These are phyloP conservation scores for Hermanozyma aechmeae DNA, from an alignment of 805 yeast genomes.

Conservation along the genomic window DNA sequence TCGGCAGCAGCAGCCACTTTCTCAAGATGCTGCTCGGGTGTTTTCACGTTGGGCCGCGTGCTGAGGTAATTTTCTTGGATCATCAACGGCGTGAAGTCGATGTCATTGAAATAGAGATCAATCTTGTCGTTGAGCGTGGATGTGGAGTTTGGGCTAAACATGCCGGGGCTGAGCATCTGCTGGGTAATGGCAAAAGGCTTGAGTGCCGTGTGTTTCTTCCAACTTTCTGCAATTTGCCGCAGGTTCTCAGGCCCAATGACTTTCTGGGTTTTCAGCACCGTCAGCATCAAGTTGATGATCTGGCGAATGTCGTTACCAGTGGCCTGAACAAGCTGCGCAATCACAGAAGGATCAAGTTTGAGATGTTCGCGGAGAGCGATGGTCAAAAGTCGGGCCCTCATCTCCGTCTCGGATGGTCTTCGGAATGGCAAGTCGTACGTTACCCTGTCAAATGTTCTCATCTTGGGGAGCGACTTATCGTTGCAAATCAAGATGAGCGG, in stretches of 20 bases:
- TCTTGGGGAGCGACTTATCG: slow-evolving; percentile 85
- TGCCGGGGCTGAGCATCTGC: slow-evolving; percentile 48
- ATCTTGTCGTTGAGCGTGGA: slow-evolving; percentile 70
- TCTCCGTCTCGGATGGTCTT: slow-evolving; percentile 77
- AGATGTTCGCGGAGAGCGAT: slow-evolving; percentile 82
- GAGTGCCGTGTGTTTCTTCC: slow-evolving; percentile 86
- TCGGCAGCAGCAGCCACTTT: slow-evolving; percentile 75
- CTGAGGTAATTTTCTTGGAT: slow-evolving; percentile 84
- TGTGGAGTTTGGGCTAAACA: slow-evolving; percentile 44
- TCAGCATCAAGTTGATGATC: slow-evolving; percentile 79
- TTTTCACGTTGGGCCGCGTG: slow-evolving; percentile 46
- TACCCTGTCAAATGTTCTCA: slow-evolving; percentile 89
- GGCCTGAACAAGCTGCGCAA: slow-evolving; percentile 76
- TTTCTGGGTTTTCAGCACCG: slow-evolving; percentile 69
- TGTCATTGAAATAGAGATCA: slow-evolving; percentile 86
- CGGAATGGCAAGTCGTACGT: slow-evolving; percentile 76
- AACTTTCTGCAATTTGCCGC: slow-evolving; percentile 51
- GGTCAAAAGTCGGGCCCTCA: slow-evolving; percentile 78
- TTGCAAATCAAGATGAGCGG: slow-evolving; percentile 93
- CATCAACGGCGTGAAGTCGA: slow-evolving; percentile 92
- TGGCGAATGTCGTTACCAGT: slow-evolving; percentile 92
- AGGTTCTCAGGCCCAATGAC: slow-evolving; percentile 54
- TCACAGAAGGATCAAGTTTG: slow-evolving; percentile 67
- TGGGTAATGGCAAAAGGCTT: slow-evolving; percentile 89
- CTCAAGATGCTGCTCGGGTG: slow-evolving; percentile 45